Evolutionary conservation across 1,139 yeast species (phyloP), one percentile per base, ranked within the genome.

Genomic region (Saccharomyces hybrid): DNA sequence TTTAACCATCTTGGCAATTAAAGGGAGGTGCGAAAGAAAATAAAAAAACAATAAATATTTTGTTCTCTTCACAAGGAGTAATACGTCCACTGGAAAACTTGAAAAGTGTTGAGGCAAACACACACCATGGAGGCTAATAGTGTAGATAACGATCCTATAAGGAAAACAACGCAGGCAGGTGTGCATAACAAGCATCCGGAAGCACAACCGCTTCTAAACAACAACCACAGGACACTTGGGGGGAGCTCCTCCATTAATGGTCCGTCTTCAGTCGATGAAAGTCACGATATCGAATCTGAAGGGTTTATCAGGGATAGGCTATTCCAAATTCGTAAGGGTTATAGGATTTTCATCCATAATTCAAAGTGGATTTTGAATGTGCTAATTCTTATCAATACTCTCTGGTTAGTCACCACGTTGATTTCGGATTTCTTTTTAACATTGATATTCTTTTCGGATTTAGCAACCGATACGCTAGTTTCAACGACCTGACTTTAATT

Each of bases 381-480:
- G 2, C 52, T 67, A 16, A 53, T 68, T 3, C 51, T 65, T 41
- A 38, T 67, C 27, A 68, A 66, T 41, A 56, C 64, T 2, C 28
- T 68, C 2, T 60, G 70, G 61, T 53, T 68, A 9, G 58, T 67
- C 5, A 53, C 60, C 1, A 57, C 67, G 0, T 58, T 68, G 46
- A 59, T 68, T 14, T 61, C 66, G 28, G 69, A 66, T 51, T 68
- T 61, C 54, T 67, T 68, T 61, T 68, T 49, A 64, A 64, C 52
- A 58, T 65, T 28, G 59, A 57, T 21, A 42, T 64, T n/a, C 53
- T 63, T 48, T 53, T 59, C 3, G 56, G 55, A n/a, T 55, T 60
- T 21, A 57, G 58, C 38, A 64, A 65, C 47, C 59, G 70, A 42
- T 49, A 60, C 14, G 59, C 64, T 24, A 60, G 66, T 46, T 68